A percentile compares a stretch with the other conserved stretches of the same genome.
Evolutionary conservation across 176 grass and related monocot species (phyloP).

Genomic region (Ensete ventricosum): DNA sequence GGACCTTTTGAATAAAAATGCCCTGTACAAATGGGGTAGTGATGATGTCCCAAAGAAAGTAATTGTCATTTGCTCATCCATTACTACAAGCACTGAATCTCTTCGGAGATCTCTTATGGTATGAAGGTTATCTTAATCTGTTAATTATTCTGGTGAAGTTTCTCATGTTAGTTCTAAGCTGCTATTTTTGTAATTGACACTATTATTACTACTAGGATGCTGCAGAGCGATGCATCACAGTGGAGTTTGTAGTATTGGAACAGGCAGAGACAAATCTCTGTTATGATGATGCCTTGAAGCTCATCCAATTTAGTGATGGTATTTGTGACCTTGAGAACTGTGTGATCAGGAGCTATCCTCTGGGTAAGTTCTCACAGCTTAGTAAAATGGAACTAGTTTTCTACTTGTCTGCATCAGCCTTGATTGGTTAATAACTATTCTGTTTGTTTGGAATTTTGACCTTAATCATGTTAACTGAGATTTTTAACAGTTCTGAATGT

Average conservation of each 20-base stretch:
- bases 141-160: neutral
- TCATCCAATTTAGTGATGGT: constrained; percentile 33
- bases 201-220: constrained; percentile 51
- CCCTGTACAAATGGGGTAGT: constrained; percentile 67
- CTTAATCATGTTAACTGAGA: neutral
- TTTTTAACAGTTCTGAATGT: neutral
- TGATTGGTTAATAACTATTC: neutral
- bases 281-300: constrained; percentile 24
- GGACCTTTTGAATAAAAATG: constrained; percentile 60
- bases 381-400: neutral
- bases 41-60: constrained; percentile 87
- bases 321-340: constrained; percentile 86
- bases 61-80: constrained; percentile 60
- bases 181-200: neutral
- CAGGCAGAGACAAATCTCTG: constrained; percentile 30
- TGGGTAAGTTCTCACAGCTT: constrained; percentile 35
- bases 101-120: constrained; percentile 75
- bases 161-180: neutral
- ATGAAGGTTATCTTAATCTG: neutral
- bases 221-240: constrained; percentile 67
- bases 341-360: constrained; percentile 52
- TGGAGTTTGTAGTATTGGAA: constrained; percentile 77
- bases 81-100: constrained; percentile 34
- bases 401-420: neutral
- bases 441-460: constrained; percentile 6